Base-by-base conservation (phyloP, 345 rosid genomes). In the Euphorbia tirucalli region DNA sequence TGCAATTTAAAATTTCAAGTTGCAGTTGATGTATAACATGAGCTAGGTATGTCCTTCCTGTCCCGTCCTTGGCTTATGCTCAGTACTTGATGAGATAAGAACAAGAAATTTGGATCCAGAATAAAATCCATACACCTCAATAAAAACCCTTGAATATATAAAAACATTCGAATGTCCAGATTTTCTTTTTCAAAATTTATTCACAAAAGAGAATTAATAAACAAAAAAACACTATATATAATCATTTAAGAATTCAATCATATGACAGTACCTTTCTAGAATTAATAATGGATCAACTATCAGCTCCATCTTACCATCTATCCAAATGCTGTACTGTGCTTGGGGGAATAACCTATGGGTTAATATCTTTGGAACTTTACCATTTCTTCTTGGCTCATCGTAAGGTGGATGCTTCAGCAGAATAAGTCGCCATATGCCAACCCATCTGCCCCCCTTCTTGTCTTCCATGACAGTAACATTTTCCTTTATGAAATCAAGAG, bases 231-330 rank as follows among this genome's bases (percentile, higher is more conserved):
- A 32, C 24, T 27, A 31, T 32, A 32, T 28, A 4, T 11, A 32
- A 46, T 14, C 37, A 13, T 35, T n/a, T 2, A 21, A 57, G 0
- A 64, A 22, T 41, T n/a, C n/a, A n/a, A n/a, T 25, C 32, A 65
- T 6, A 48, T 0, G 59, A 24, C 10, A 32, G 3, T 84, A 91
- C 98, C 99, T 96, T 83, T 96, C 99, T 39, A 96, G 83, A 65
- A 96, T 87, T 70, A 86, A 89, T 76, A 93, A 75, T 7, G 99
- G 98, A 65, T 91, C 98, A 55, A 93, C 95, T 62, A 87, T 82
- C 77, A 96, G 86, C 92, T 96, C 99, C 98, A 95, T 95, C 79
- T 96, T 93, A 65, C 98, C n/a, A 84, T 96, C 98, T 73, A 96
- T 91, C 99, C 99, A 96, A 67, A 96, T 96, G 84, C 93, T 96